Conservation (phyloP, 2,329 filamentous ascomycete species). For the Apiospora sp. region DNA sequence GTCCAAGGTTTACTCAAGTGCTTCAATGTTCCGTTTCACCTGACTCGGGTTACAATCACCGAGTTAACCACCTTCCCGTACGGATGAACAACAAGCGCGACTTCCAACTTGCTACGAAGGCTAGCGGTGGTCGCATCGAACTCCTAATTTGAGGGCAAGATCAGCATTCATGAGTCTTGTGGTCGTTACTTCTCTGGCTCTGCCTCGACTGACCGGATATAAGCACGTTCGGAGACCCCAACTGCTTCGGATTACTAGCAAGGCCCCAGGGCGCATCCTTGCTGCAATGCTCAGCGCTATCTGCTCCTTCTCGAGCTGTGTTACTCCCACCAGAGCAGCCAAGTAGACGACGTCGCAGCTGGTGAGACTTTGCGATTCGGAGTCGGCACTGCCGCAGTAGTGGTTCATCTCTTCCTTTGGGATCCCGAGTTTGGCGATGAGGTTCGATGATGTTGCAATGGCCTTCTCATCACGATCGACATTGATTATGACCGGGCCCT, state of each 20-base stretch:
- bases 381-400: constrained; percentile 43
- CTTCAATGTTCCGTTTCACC: background rate
- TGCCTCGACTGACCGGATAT: constrained; percentile 51
- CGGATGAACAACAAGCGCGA: constrained; percentile 55
- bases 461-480: constrained; percentile 50
- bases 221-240: constrained; percentile 52
- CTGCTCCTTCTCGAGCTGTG: constrained; percentile 49
- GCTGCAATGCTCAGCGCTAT: constrained; percentile 47
- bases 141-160: constrained; percentile 36
- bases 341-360: constrained; percentile 56
- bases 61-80: constrained; percentile 59
- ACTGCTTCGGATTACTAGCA: constrained; percentile 56
- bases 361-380: constrained; percentile 37
- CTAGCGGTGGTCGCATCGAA: constrained; percentile 47
- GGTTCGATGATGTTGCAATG: constrained; percentile 39
- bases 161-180: background rate
- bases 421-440: constrained; percentile 45
- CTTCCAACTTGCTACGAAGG: constrained; percentile 43
- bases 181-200: background rate
- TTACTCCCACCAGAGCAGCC: constrained; percentile 56
- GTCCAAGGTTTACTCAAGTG: background rate
- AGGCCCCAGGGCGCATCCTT: constrained; percentile 49
- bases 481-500: constrained; percentile 44
- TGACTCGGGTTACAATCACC: constrained; percentile 47
- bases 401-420: constrained; percentile 46